These are phyloP conservation scores for Sesbania bispinosa DNA, from an alignment of 306 rosid genomes.

Conservation along the genomic window DNA sequence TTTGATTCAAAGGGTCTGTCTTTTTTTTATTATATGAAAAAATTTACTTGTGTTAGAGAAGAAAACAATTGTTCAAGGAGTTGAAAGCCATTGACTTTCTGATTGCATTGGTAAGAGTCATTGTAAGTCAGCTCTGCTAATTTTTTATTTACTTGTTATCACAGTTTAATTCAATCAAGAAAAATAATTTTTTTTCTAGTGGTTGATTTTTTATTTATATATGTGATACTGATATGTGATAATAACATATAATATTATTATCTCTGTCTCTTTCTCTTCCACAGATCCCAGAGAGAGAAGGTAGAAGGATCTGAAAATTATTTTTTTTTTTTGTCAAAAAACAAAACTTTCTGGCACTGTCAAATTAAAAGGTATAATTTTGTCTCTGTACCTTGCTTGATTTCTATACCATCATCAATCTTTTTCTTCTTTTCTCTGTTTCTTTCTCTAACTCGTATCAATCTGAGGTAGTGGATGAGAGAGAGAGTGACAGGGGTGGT, in stretches of 20 bases:
- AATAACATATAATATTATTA: neutral
- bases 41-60: too few relatives aligned
- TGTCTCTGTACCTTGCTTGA: conserved; percentile 33
- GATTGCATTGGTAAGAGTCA: conserved; percentile 8
- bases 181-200: neutral
- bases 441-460: neutral
- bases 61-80: neutral
- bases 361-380: conserved; percentile 41
- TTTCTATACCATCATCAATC: conserved; percentile 28
- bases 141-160: neutral
- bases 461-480: neutral
- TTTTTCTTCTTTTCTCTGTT: neutral
- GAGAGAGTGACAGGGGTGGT: neutral
- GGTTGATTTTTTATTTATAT: neutral
- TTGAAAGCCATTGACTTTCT: conserved; percentile 32
- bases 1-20: neutral
- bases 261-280: conserved; percentile 44
- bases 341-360: conserved; percentile 31
- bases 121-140: conserved; percentile 27
- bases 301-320: conserved; percentile 37
- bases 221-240: too few relatives aligned
- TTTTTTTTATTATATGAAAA: too few relatives aligned
- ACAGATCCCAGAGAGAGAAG: conserved; percentile 51
- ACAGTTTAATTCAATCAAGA: neutral
- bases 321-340: neutral